Conservation (phyloP, 139 green algal species). For the Tetraselmis striata region DNA sequence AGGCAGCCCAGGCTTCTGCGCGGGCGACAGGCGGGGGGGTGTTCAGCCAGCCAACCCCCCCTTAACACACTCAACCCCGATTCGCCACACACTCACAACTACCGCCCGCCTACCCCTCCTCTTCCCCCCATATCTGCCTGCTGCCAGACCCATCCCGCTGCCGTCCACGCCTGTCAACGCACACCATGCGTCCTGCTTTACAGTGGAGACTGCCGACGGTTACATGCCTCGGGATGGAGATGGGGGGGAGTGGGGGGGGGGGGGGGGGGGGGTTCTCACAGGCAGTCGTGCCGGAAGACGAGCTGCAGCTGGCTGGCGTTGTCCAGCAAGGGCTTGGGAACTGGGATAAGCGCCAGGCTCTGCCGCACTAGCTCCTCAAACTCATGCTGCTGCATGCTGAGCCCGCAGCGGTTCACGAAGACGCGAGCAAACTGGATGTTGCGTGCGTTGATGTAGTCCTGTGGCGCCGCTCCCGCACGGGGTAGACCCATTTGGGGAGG, state of each 20-base stretch:
- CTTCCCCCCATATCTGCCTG: too few relatives aligned
- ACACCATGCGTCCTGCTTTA: background rate
- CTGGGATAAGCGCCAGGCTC: background rate
- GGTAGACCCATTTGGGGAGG: too few relatives aligned
- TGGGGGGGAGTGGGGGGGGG: background rate
- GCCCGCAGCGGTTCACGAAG: background rate
- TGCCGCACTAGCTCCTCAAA: background rate
- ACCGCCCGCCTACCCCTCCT: too few relatives aligned
- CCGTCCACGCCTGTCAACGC: too few relatives aligned
- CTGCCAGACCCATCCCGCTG: too few relatives aligned
- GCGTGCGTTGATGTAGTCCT: background rate
- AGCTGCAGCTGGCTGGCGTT: conserved; percentile 57
- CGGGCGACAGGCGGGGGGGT: background rate
- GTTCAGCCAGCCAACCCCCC: background rate
- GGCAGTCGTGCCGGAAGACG: conserved; percentile 84
- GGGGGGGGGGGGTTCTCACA: conserved; percentile 41
- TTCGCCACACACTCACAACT: too few relatives aligned
- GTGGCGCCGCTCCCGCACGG: too few relatives aligned
- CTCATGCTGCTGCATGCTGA: background rate
- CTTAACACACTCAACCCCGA: too few relatives aligned
- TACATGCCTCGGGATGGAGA: too few relatives aligned
- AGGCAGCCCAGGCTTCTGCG: conserved; percentile 75
- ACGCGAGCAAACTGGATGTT: background rate
- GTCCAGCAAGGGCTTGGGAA: background rate
- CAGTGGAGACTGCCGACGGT: background rate